Evolutionary conservation across 148 eudicot species (phyloP), one percentile per base, ranked within the genome.

Genomic region (Pouteria glomerata): DNA sequence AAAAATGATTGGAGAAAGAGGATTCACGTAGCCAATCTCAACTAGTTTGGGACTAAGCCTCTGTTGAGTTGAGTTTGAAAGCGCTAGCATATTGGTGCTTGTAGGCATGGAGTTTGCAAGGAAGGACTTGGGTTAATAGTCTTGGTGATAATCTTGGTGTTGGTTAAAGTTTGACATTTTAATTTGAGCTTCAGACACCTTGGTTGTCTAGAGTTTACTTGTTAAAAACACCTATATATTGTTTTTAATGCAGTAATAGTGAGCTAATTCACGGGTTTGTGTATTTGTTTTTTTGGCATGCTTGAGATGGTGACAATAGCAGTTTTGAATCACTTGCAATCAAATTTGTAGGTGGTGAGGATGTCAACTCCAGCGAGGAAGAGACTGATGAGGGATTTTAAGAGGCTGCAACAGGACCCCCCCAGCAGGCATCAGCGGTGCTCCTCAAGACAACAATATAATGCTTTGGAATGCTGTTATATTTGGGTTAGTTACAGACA

Each of bases 381-480:
- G 70, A 79, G 82, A 63, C 50, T 79, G 68, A 79, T 79, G 82
- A 76, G 82, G 73, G 82, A 79, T 75, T 79, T 79, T 63, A 79
- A 79, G 76, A 79, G 82, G 75, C 30, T 79, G 57, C 82, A 79
- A 37, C 82, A 79, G 51, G 82, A 79, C 52, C 82, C 82, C 10
- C n/a, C 82, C 82, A 56, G 82, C 82, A 21, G 82, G 82, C 34
- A 74, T 79, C 60, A 79, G 82, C 57, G 82, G 82, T 27, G 82
- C 82, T 42, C 82, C 82, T 24, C 76, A 79, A 24, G 82, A 79
- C 44, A 79, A 79, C 66, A 79, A 79, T 51, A 79, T 79, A 27
- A 79, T 79, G 82, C 72, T 71, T 37, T 79, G 82, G 82, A 79
- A 79, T 57, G 79, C 82, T 30, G 82, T 79, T 53, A 79, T 79